Percentiles rank a stretch among this genome's conserved stretches.
Conservation (phyloP, 495 filamentous ascomycete genomes). For the Trichoderma gamsii region DNA sequence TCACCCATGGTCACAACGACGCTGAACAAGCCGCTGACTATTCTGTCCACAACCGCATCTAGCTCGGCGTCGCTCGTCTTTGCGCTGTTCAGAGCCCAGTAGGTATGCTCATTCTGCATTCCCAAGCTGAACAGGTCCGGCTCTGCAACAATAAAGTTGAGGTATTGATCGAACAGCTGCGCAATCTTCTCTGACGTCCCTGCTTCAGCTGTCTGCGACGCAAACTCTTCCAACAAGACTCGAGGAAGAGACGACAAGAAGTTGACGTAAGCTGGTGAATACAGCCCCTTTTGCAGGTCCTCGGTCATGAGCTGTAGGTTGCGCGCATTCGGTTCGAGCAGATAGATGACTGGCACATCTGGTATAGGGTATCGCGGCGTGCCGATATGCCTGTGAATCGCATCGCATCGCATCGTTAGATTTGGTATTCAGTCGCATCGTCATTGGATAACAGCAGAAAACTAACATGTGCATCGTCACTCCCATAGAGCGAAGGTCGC, state of each 20-base stretch:
- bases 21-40: slow-evolving; percentile 91
- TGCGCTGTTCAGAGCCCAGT: slow-evolving; percentile 90
- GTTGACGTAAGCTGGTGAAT: slow-evolving; percentile 93
- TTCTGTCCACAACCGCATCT: slow-evolving; percentile 77
- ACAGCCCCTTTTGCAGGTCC: slow-evolving; percentile 80
- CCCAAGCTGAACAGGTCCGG: slow-evolving; percentile 93
- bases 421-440: slow-evolving; percentile 19
- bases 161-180: slow-evolving; percentile 93
- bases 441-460: slow-evolving; percentile 13
- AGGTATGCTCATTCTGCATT: slow-evolving; percentile 75
- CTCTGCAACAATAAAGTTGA: slow-evolving; percentile 96
- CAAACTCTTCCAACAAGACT: slow-evolving; percentile 92
- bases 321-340: slow-evolving; percentile 77
- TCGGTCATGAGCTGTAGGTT: slow-evolving; percentile 80
- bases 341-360: slow-evolving; percentile 92
- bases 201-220: slow-evolving; percentile 73
- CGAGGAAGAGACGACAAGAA: slow-evolving; percentile 92
- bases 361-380: slow-evolving; percentile 83
- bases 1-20: slow-evolving; percentile 94
- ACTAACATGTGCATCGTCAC: slow-evolving; percentile 92
- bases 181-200: slow-evolving; percentile 82
- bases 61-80: slow-evolving; percentile 85
- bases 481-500: slow-evolving; percentile 84
- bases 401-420: background rate
- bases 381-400: slow-evolving; percentile 61